Conservation (phyloP, 192 early-diverging fungal genomes). For the Lunasporangiospora selenospora region DNA sequence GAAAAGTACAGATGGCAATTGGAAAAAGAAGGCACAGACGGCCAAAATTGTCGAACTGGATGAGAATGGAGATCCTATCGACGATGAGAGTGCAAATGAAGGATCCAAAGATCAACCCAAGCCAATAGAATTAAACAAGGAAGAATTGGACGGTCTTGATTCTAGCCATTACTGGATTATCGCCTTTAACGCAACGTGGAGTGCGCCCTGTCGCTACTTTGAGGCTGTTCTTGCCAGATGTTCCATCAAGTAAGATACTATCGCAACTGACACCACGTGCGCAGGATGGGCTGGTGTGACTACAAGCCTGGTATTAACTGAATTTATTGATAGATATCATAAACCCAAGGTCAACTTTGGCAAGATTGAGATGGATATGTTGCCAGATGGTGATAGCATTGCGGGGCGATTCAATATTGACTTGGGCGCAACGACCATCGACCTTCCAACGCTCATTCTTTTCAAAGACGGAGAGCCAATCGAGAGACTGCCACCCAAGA, state of each 20-base stretch:
- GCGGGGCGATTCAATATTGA: conserved; percentile 56
- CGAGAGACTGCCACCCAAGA: conserved; percentile 51
- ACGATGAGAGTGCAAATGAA: conserved; percentile 4
- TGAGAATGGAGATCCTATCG: conserved; percentile 14
- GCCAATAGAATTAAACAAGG: too few relatives aligned
- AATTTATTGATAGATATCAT: conserved; percentile 30
- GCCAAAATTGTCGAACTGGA: conserved; percentile 45
- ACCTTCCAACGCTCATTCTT: conserved; percentile 58
- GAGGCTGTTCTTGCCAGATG: conserved; percentile 55
- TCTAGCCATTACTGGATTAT: conserved; percentile 59
- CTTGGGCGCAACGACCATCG: conserved; percentile 55
- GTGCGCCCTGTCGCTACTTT: conserved; percentile 56
- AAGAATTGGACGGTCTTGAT: conserved; percentile 7
- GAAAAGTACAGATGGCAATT: conserved; percentile 9
- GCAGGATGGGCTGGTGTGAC: conserved; percentile 20
- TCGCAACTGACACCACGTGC: not conserved
- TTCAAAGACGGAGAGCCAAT: conserved; percentile 57
- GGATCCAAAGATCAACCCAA: not conserved
- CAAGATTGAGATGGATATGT: conserved; percentile 59
- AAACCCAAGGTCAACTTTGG: conserved; percentile 47
- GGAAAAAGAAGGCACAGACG: conserved; percentile 4
- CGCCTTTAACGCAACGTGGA: conserved; percentile 61
- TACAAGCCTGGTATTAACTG: not conserved
- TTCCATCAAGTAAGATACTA: conserved; percentile 55
- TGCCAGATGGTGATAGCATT: conserved; percentile 42